A percentile compares a stretch with the other conserved stretches of the same genome.
Conservation (phyloP, 306 rosid genomes). For the Datisca glomerata region DNA sequence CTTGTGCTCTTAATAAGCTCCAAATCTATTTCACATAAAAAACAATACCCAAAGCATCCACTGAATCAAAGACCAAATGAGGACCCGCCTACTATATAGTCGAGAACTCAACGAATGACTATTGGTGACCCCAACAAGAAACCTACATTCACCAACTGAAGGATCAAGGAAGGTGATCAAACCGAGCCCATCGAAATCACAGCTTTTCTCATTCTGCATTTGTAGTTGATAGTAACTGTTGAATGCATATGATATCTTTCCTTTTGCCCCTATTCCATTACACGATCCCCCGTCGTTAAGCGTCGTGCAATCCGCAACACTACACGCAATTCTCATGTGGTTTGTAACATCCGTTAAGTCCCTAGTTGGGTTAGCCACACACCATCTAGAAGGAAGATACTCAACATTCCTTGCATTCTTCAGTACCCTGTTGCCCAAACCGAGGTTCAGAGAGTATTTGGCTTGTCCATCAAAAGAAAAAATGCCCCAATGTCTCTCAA, state of each 20-base stretch:
- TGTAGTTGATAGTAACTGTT: constrained; percentile 91
- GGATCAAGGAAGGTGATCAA: constrained; percentile 77
- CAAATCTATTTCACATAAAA: too few relatives aligned
- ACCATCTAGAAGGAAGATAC: constrained; percentile 92
- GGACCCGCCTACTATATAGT: constrained; percentile 14
- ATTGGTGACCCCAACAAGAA: constrained; percentile 72
- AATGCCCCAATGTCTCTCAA: constrained; percentile 97
- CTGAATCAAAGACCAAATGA: constrained; percentile 25
- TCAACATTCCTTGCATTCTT: constrained; percentile 68
- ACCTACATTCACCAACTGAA: constrained; percentile 74
- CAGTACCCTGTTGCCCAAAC: constrained; percentile 49
- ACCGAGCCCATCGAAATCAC: constrained; percentile 83
- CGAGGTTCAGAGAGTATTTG: constrained; percentile 67
- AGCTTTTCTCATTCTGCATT: constrained; percentile 68
- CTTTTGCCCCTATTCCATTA: constrained; percentile 74
- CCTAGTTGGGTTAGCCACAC: constrained; percentile 63
- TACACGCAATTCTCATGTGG: constrained; percentile 69
- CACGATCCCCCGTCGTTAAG: constrained; percentile 91
- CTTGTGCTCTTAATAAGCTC: too few relatives aligned
- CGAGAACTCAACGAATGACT: constrained; percentile 33
- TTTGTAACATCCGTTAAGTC: constrained; percentile 45
- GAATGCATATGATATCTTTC: constrained; percentile 85
- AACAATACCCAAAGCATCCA: constrained; percentile 30
- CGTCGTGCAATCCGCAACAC: constrained; percentile 87
- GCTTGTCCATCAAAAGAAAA: constrained; percentile 92